These are phyloP conservation scores for Raffaelea deltoideospora DNA, from an alignment of 2,329 filamentous ascomycete species.

Conservation along the genomic window DNA sequence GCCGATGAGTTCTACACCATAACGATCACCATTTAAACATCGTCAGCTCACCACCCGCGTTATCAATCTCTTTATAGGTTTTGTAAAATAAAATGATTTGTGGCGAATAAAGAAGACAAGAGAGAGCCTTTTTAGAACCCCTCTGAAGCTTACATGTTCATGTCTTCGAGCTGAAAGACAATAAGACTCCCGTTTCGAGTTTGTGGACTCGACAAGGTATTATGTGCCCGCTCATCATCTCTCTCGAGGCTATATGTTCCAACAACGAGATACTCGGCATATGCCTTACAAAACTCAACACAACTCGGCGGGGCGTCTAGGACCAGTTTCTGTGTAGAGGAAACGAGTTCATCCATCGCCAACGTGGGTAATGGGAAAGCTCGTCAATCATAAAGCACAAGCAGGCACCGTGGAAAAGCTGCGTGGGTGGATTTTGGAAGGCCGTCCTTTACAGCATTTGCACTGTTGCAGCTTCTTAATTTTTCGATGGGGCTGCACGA, in stretches of 20 bases:
- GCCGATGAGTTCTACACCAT: constrained; percentile 17
- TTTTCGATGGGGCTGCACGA: too few relatives aligned
- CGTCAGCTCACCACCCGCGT: too few relatives aligned
- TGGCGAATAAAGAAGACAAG: constrained; percentile 1
- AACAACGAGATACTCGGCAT: constrained; percentile 55
- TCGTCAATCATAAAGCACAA: too few relatives aligned
- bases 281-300: constrained; percentile 53
- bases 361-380: not conserved
- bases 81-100: too few relatives aligned
- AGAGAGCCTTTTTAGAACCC: too few relatives aligned
- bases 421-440: too few relatives aligned
- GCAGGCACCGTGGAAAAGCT: too few relatives aligned
- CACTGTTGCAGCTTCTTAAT: too few relatives aligned
- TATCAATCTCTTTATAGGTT: too few relatives aligned
- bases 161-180: constrained; percentile 41
- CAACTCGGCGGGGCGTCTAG: constrained; percentile 62
- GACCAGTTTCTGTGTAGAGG: constrained; percentile 31
- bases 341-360: constrained; percentile 13
- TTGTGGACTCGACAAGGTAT: constrained; percentile 29
- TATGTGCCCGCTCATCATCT: constrained; percentile 13
- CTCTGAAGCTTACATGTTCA: constrained; percentile 38
- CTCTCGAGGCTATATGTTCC: constrained; percentile 71
- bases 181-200: constrained; percentile 60
- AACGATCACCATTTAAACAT: too few relatives aligned
- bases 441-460: too few relatives aligned